A percentile compares a stretch with the other conserved stretches of the same genome.
These are phyloP conservation scores for Ceratocystis cacaofunesta DNA, from an alignment of 2,329 filamentous ascomycete genomes.

Conservation along the genomic window DNA sequence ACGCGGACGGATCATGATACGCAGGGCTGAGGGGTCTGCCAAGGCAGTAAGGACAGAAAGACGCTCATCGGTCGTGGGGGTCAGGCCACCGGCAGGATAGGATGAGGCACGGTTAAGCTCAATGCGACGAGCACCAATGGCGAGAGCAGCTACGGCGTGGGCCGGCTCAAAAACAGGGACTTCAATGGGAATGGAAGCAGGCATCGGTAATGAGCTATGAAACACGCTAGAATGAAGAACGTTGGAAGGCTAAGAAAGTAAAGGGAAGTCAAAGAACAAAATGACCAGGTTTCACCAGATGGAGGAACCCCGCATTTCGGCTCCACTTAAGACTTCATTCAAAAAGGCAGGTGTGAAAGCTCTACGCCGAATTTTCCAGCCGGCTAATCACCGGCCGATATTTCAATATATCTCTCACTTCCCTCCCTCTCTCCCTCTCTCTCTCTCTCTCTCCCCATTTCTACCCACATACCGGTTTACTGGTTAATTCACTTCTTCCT, in stretches of 20 bases:
- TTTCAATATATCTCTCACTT: too few species aligned
- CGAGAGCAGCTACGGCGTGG: constrained; percentile 27
- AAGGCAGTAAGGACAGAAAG: constrained; percentile 15
- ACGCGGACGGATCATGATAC: constrained; percentile 42
- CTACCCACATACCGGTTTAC: neutral
- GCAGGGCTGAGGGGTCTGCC: constrained; percentile 22
- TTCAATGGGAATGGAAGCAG: constrained; percentile 28
- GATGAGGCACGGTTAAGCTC: constrained; percentile 40
- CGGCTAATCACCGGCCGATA: neutral
- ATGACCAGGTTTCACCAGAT: neutral
- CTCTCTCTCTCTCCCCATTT: neutral
- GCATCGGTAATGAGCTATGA: constrained; percentile 13
- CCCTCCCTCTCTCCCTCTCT: too few species aligned
- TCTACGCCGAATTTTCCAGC: neutral
- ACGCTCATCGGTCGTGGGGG: constrained; percentile 32
- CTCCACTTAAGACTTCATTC: constrained; percentile 7
- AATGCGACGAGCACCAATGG: constrained; percentile 34
- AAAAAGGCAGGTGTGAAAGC: neutral
- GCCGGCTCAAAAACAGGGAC: constrained; percentile 38
- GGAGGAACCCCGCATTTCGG: neutral
- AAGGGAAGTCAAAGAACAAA: neutral
- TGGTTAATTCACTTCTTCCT: too few species aligned
- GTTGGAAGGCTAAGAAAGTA: neutral
- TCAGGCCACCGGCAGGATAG: constrained; percentile 37
- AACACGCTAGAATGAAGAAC: neutral